Evolutionary conservation across 306 rosid species (phyloP).

Genomic region (Clitoria ternatea): DNA sequence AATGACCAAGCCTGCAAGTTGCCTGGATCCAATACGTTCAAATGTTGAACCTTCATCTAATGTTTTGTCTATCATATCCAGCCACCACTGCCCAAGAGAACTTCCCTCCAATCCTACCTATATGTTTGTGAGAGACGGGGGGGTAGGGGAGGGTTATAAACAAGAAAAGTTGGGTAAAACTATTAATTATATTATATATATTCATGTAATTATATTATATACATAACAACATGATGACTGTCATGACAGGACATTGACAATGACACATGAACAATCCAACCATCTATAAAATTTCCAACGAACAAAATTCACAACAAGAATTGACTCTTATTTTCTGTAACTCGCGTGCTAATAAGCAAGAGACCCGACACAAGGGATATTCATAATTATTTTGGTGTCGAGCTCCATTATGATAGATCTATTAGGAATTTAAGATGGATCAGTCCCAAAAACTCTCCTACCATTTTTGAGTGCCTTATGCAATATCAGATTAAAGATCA

Average conservation of each 20-base stretch:
- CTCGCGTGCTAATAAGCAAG: not conserved
- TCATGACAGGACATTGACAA: not conserved
- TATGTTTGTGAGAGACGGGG: slow-evolving; percentile 25
- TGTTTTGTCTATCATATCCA: slow-evolving; percentile 91
- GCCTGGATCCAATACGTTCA: slow-evolving; percentile 95
- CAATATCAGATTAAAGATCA: slow-evolving; percentile 15
- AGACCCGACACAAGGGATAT: not conserved
- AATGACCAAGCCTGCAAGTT: slow-evolving; percentile 97
- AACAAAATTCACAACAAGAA: slow-evolving; percentile 2
- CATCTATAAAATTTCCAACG: not conserved
- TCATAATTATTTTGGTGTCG: not conserved
- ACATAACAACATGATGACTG: not conserved
- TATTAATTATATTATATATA: not conserved
- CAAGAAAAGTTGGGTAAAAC: slow-evolving; percentile 17
- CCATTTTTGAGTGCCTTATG: not conserved
- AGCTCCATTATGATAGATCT: not conserved
- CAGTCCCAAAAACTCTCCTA: not conserved
- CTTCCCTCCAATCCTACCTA: slow-evolving; percentile 99
- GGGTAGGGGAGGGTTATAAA: slow-evolving; percentile 21
- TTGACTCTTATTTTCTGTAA: not conserved
- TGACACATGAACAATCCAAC: not conserved
- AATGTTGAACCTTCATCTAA: slow-evolving; percentile 86
- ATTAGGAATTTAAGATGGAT: not conserved
- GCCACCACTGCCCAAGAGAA: slow-evolving; percentile 97
- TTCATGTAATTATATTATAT: not conserved